A percentile compares a stretch with the other conserved stretches of the same genome.
Evolutionary conservation across 371 early-diverging fungal genomes (phyloP).

Genomic region (Capillidium heterosporum): DNA sequence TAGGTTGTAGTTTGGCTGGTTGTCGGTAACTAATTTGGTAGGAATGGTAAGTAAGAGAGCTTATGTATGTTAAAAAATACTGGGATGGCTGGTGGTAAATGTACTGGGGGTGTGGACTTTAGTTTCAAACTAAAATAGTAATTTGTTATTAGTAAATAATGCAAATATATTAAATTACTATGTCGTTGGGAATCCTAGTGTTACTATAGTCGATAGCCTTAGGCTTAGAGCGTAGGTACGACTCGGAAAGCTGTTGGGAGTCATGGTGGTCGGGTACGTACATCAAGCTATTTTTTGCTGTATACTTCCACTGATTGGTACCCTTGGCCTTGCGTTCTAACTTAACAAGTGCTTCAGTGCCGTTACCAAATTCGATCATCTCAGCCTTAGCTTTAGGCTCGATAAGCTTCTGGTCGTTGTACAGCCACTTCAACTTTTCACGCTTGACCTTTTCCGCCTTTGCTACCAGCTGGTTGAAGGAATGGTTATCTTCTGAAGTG

Average conservation of each 20-base stretch:
- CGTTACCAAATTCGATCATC: background rate
- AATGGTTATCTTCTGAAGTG: constrained; percentile 69
- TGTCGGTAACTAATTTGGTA: background rate
- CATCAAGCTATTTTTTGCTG: constrained; percentile 17
- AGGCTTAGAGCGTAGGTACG: constrained; percentile 8
- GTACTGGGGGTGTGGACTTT: background rate
- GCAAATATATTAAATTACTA: background rate
- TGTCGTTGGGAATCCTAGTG: background rate
- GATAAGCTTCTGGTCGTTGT: constrained; percentile 31
- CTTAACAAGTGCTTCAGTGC: background rate
- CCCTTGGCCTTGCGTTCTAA: background rate
- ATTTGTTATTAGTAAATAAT: background rate
- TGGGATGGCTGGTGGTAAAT: background rate
- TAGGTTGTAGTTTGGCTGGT: constrained; percentile 20
- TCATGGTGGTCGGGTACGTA: constrained; percentile 16
- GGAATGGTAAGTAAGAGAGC: background rate
- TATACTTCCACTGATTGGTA: constrained; percentile 14
- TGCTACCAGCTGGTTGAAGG: constrained; percentile 45
- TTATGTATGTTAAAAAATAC: background rate
- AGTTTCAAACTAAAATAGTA: background rate
- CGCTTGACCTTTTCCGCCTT: constrained; percentile 32
- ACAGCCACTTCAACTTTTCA: constrained; percentile 48
- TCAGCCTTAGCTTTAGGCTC: background rate
- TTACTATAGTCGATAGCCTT: constrained; percentile 15
- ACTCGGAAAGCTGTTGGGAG: background rate